Evolutionary conservation across 352 stramenopile species (phyloP), one percentile per base, ranked within the genome.

Genomic region (Pythium periplocum): DNA sequence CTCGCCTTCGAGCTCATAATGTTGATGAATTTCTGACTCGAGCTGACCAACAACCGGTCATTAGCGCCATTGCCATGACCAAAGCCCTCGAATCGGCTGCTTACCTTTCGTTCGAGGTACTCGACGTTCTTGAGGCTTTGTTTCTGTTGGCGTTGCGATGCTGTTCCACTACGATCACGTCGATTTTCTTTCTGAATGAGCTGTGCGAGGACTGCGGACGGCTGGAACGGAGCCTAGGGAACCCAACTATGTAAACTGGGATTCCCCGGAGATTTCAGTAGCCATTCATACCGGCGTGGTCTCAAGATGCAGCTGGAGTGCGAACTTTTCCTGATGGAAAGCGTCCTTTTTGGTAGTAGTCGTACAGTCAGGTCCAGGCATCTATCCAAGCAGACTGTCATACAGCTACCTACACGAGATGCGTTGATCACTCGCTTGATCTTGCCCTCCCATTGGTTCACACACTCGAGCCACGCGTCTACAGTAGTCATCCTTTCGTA

Each of bases 1-100:
- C 6, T 60, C 72, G 33, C 73, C 78, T 46, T 77, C 64, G 4
- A 77, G 51, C 45, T 89, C 73, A 37, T 77, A 84, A 35, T 84
- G 73, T 45, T 86, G 69, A 3, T 69, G 62, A 37, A 85, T 69
- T 50, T 84, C 74, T 6, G 73, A 75, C 50, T 83, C 72, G 46
- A 86, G 59, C 78, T 87, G 39, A 4, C 52, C 2, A 42, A 12
- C 30, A 2, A 51, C 42, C 10, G 17, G 17, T 26, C 26, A 51
- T 37, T 51, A 44, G 33, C 45, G 41, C 26, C 44, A 9, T 42
- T 45, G 43, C 47, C n/a, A 42, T 17, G 6, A 7, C 12, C 3
- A 17, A 12, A 37, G 1, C 26, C 4, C 26, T 7, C 12, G 35
- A 3, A 32, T 34, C 10, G 32, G 36, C 37, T 7, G 6, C 11